These are phyloP conservation scores for Pseudoscleropodium purum DNA, from an alignment of 225 moss, liverwort and hornwort species.

Conservation along the genomic window DNA sequence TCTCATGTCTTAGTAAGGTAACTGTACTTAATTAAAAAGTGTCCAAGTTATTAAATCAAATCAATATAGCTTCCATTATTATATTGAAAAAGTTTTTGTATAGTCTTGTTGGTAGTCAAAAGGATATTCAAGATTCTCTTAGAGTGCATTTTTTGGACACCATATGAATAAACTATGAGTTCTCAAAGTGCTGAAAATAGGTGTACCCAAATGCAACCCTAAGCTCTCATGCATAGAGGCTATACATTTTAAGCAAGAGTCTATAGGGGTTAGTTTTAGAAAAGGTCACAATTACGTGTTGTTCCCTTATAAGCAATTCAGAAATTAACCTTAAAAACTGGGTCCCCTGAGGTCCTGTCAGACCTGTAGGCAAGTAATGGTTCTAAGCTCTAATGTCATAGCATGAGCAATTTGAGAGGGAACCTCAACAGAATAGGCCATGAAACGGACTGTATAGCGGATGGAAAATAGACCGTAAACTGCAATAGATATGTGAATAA, in stretches of 20 bases:
- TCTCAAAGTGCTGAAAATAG: background rate
- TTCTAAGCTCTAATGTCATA: no score
- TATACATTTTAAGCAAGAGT: background rate
- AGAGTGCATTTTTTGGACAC: background rate
- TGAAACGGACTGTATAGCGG: background rate
- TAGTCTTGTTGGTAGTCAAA: background rate
- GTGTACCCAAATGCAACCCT: background rate
- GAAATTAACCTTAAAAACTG: background rate
- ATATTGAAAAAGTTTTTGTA: background rate
- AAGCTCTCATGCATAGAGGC: background rate
- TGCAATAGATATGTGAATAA: background rate
- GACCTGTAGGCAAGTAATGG: background rate
- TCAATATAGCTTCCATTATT: background rate
- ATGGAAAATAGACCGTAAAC: background rate
- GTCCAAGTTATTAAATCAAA: background rate
- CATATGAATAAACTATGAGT: background rate
- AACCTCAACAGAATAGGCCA: background rate
- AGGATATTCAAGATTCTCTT: background rate
- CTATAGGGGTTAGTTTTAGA: rapidly evolving
- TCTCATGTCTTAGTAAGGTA: background rate
- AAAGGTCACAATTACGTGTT: background rate
- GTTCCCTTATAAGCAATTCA: background rate
- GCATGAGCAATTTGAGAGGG: no score
- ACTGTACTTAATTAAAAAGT: background rate
- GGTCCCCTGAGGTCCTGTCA: background rate